Percentiles rank a stretch among this genome's conserved stretches.
phyloP scores from a whole-genome alignment of 129 eudicot species.

The Ambrosia artemisiifolia region DNA sequence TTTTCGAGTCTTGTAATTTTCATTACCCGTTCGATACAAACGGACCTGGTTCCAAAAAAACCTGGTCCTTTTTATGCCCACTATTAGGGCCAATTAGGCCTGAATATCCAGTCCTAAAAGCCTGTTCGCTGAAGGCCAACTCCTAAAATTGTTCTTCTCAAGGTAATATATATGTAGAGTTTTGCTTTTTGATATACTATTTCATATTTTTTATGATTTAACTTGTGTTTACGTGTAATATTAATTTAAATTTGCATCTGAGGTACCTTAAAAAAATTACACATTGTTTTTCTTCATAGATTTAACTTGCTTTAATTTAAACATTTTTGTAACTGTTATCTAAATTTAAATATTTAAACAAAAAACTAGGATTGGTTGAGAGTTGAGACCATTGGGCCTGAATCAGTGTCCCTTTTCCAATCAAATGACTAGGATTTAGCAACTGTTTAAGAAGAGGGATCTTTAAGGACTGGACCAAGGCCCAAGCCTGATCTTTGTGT shows the following conservation, averaged over 20 bases:
- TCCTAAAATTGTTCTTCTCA: neutral
- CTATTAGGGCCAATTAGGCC: no score
- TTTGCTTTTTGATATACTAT: no score
- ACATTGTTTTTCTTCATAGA: neutral
- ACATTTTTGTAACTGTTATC: neutral
- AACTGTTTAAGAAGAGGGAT: no score
- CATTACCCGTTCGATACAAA: neutral
- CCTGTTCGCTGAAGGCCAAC: neutral
- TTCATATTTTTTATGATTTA: no score
- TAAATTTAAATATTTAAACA: neutral
- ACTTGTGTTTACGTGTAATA: no score
- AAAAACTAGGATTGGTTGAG: neutral
- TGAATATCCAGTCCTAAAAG: neutral
- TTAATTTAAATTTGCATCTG: neutral
- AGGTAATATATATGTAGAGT: neutral
- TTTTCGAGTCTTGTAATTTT: slow-evolving; percentile 7
- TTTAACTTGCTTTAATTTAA: neutral
- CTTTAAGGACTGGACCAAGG: neutral
- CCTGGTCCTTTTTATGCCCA: neutral
- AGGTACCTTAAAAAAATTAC: neutral
- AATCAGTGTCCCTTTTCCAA: no score
- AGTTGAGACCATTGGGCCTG: no score
- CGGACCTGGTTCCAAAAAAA: neutral
- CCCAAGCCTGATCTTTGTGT: neutral
- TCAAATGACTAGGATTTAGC: no score